These are phyloP conservation scores for Kregervanrija pseudodelftensis DNA, from an alignment of 805 yeast species.

Conservation along the genomic window DNA sequence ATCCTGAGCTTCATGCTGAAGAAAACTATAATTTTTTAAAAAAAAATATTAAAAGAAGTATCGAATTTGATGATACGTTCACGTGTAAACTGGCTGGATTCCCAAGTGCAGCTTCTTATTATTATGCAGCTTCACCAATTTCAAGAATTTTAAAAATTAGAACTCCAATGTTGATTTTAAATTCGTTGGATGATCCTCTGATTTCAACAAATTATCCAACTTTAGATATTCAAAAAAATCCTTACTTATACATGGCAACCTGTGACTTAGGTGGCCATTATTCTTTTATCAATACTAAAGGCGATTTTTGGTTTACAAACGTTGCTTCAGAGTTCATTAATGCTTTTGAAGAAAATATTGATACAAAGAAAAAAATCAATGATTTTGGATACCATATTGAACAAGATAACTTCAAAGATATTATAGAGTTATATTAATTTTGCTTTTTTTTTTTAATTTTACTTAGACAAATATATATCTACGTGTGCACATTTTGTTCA, in stretches of 20 bases:
- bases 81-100: conserved; percentile 61
- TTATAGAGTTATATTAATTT: conserved; percentile 10
- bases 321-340: conserved; percentile 34
- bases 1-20: conserved; percentile 21
- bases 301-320: conserved; percentile 41
- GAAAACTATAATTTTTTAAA: conserved; percentile 25
- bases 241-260: conserved; percentile 48
- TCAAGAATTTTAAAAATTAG: conserved; percentile 47
- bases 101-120: conserved; percentile 54
- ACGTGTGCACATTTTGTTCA: too few species aligned
- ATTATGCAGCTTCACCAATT: conserved; percentile 57
- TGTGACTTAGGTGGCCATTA: conserved; percentile 71
- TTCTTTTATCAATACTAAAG: conserved; percentile 38
- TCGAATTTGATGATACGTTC: conserved; percentile 54
- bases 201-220: conserved; percentile 47
- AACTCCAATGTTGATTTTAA: conserved; percentile 56
- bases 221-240: conserved; percentile 44
- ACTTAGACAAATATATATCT: neutral
- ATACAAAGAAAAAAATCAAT: conserved; percentile 7
- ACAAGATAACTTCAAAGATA: conserved; percentile 15
- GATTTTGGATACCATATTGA: conserved; percentile 15
- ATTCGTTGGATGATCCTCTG: conserved; percentile 63
- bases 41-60: conserved; percentile 33
- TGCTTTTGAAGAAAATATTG: conserved; percentile 26
- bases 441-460: neutral